Conservation (phyloP, 75 land plant genomes). For the Ceratopteris richardii region DNA sequence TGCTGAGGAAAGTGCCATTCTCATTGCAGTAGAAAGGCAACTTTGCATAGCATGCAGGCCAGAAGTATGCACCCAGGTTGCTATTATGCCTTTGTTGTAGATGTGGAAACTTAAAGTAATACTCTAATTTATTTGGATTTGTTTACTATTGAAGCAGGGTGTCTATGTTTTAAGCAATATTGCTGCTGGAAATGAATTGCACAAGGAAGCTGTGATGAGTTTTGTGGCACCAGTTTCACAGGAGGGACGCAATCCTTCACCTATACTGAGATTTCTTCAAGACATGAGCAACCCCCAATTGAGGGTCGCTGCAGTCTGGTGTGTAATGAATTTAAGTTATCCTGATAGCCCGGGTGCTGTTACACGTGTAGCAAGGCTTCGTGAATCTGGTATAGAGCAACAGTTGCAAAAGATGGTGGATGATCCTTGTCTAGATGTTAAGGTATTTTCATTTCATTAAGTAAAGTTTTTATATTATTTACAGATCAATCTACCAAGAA, state of each 20-base stretch:
- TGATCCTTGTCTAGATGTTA: conserved; percentile 88
- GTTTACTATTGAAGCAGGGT: conserved; percentile 34
- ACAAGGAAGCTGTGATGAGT: conserved; percentile 80
- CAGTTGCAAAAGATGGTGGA: conserved; percentile 72
- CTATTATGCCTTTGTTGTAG: too few species aligned
- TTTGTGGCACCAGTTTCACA: conserved; percentile 27
- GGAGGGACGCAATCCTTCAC: conserved; percentile 14
- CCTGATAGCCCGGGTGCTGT: conserved; percentile 40
- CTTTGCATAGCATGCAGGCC: conserved; percentile 32
- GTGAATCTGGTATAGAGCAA: conserved; percentile 54
- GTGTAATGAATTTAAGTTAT: conserved; percentile 60
- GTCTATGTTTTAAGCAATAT: conserved; percentile 77
- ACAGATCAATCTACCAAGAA: background rate
- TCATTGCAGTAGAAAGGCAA: conserved; percentile 59
- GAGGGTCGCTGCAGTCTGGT: conserved; percentile 73
- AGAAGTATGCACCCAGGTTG: conserved; percentile 78
- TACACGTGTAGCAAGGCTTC: conserved; percentile 45
- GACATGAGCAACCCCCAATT: conserved; percentile 51
- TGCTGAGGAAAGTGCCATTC: conserved; percentile 49
- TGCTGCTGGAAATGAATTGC: conserved; percentile 59
- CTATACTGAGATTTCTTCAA: conserved; percentile 53
- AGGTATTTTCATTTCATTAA: conserved; percentile 59
- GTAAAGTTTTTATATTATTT: background rate
- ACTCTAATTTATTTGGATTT: too few species aligned
- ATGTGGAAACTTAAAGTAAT: too few species aligned